Evolutionary conservation across 139 green algal genomes (phyloP).

Genomic region (Asterochloris sp.): DNA sequence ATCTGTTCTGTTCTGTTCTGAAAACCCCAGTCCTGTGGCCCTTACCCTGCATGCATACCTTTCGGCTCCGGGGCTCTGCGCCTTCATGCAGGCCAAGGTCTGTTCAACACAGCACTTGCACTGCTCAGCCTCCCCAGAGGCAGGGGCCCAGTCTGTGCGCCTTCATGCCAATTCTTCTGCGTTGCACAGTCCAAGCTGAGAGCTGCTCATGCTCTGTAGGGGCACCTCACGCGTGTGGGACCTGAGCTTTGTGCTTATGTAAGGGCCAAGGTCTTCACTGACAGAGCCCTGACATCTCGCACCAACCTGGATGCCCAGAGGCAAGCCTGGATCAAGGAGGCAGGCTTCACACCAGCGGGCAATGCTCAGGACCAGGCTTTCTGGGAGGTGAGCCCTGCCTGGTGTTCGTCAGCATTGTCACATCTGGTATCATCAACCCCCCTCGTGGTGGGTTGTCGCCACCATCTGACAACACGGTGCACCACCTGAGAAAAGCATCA

Average conservation of each 20-base stretch:
- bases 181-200: background rate
- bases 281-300: constrained; percentile 72
- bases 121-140: too few species aligned
- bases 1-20: too few species aligned
- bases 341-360: constrained; percentile 66
- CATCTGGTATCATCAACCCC: background rate
- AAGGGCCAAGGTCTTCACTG: constrained; percentile 70
- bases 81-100: too few species aligned
- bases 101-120: too few species aligned
- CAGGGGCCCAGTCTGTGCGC: too few species aligned
- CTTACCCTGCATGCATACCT: too few species aligned
- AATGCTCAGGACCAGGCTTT: constrained; percentile 59
- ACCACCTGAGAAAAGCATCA: background rate
- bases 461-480: background rate
- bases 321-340: constrained; percentile 60
- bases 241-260: constrained; percentile 52
- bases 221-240: constrained; percentile 47
- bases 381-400: constrained; percentile 48
- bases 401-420: background rate
- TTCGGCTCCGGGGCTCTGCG: too few species aligned
- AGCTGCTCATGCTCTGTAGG: constrained; percentile 9
- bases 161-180: too few species aligned
- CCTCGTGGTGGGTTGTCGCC: background rate
- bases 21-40: too few species aligned
- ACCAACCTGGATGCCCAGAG: constrained; percentile 62